Conservation (phyloP, 768 basidiomycete genomes). For the Harrya chromipes region DNA sequence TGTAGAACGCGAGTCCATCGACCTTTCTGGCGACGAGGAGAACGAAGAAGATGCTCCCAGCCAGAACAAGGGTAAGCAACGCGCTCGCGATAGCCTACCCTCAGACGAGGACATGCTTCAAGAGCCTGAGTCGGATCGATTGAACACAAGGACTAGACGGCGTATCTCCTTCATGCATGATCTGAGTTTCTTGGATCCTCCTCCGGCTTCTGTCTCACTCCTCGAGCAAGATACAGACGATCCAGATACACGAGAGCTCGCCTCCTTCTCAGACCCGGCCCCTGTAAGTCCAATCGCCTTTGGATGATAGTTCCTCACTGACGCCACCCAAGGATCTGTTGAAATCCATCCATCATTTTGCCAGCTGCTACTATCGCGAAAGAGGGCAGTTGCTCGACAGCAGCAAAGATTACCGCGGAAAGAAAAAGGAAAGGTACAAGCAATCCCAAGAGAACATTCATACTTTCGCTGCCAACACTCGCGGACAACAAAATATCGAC, state of each 20-base stretch:
- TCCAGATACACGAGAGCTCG: slow-evolving; percentile 3
- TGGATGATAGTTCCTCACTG: neutral
- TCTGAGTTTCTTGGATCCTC: slow-evolving; percentile 52
- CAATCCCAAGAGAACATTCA: slow-evolving; percentile 20
- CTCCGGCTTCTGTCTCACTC: slow-evolving; percentile 10
- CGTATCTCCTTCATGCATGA: slow-evolving; percentile 46
- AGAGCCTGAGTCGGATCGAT: slow-evolving; percentile 13
- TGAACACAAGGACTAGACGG: slow-evolving; percentile 33
- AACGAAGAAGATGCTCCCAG: slow-evolving; percentile 9
- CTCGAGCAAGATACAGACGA: slow-evolving; percentile 6
- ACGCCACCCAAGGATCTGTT: slow-evolving; percentile 44
- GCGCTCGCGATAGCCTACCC: slow-evolving; percentile 12
- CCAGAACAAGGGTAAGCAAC: slow-evolving; percentile 26
- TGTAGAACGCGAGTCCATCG: slow-evolving; percentile 22
- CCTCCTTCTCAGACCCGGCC: slow-evolving; percentile 40
- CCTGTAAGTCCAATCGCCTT: slow-evolving; percentile 40
- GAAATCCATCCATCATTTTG: slow-evolving; percentile 50
- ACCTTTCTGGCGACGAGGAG: slow-evolving; percentile 23
- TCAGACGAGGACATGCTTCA: slow-evolving; percentile 6
- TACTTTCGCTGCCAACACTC: slow-evolving; percentile 13
- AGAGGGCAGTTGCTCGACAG: slow-evolving; percentile 56
- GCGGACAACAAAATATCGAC: neutral
- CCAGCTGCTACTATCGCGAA: slow-evolving; percentile 57
- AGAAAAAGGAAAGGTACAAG: slow-evolving; percentile 35
- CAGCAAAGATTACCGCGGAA: slow-evolving; percentile 44